Base-by-base conservation (phyloP, 2,329 filamentous ascomycete species). In the Trichoderma atrobrunneum region DNA sequence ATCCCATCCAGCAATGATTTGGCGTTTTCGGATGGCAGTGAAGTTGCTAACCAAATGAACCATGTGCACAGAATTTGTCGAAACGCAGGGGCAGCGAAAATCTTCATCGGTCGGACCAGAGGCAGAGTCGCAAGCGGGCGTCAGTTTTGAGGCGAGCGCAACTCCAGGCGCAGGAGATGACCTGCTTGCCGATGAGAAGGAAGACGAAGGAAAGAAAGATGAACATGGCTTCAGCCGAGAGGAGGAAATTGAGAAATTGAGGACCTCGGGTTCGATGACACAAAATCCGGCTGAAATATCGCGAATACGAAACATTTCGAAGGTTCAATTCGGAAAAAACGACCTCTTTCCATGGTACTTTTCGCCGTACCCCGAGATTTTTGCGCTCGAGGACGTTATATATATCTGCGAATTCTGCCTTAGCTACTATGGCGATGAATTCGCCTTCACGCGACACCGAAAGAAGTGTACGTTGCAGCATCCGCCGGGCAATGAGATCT, bases 321-420 rank as follows among this genome's bases (percentile, higher is more conserved):
- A 92, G 76, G 91, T 99, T 4, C 95, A 98, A 80, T 98, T 99
- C 86, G 97, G 96, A 59, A 90, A 91, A 76, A 92, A 91, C 79
- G 94, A 98, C 78, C 89, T 99, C 57, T 97, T 97, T 80, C 96
- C 96, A 0, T 99, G 96, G 96, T 99, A 99, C 82, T 99, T 99
- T 84, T 97, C 94, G 6, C 96, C 96, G 0, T 99, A 99, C 78
- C 96, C 96, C 0, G 92, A 97, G 78, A 87, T 91, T 3, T 98
- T 97, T 80, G 91, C 92, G 26, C 92, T 96, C 76, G 92, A 92
- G 76, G 96, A 99, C 76, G 87, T 96, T 75, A 93, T 98, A 75
- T 98, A 93, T 83, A 95, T 99, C 77, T 98, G 97, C 87, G 97
- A 99, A 81, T 98, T 98, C 82, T 99, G 96, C 78, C 87, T 99